phyloP scores from a whole-genome alignment of 345 rosid species.

The Luvunga scandens region DNA sequence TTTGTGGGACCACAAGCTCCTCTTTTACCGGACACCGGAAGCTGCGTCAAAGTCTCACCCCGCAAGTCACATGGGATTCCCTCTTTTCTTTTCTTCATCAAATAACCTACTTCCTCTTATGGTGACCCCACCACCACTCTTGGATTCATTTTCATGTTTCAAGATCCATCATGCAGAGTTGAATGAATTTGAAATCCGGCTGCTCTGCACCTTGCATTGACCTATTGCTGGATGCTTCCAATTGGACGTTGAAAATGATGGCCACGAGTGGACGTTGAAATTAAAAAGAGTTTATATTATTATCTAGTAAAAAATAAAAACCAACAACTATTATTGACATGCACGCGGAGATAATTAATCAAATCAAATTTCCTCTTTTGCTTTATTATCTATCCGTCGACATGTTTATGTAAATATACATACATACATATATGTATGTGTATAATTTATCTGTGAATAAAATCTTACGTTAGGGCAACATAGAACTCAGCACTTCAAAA shows the following conservation, averaged over 20 bases:
- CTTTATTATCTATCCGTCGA: no score
- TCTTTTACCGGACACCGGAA: constrained; percentile 45
- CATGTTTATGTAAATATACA: no score
- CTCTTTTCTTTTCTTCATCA: neutral
- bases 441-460: no score
- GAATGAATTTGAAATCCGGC: neutral
- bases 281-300: no score
- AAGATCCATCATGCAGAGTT: neutral
- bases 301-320: no score
- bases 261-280: neutral
- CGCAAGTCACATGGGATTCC: constrained; percentile 54
- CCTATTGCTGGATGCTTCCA: constrained; percentile 6
- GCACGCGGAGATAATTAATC: no score
- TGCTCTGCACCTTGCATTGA: neutral
- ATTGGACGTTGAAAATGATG: constrained; percentile 11
- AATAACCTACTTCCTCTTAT: no score
- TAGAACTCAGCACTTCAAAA: no score
- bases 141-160: neutral
- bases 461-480: no score
- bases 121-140: neutral
- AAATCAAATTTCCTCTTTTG: no score
- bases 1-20: constrained; percentile 12
- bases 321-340: no score
- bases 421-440: no score
- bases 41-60: constrained; percentile 38